Percentiles rank a stretch among this genome's conserved stretches.
phyloP scores from a whole-genome alignment of 306 rosid species.

The Luffa aegyptiaca region DNA sequence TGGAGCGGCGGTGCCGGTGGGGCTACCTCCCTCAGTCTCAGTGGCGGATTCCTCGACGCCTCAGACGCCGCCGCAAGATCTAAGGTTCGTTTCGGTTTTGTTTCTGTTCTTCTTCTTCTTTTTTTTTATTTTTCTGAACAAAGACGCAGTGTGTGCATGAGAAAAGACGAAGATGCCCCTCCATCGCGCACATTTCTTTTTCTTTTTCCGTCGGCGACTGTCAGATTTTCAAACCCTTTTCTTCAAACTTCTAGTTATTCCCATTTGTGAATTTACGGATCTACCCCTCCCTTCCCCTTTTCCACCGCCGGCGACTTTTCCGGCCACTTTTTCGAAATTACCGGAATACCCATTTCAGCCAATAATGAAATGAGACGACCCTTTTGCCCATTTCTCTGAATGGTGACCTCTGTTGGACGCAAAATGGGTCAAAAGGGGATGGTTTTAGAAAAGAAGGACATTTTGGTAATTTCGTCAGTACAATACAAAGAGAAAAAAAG shows the following conservation, averaged over 20 bases:
- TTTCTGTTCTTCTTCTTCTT: neutral
- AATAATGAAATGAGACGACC: neutral
- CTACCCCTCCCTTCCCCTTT: neutral
- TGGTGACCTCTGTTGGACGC: neutral
- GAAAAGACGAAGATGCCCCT: conserved; percentile 25
- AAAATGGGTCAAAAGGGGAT: neutral
- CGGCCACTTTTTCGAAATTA: neutral
- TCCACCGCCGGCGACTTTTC: conserved; percentile 6
- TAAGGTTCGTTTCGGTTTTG: conserved; percentile 38
- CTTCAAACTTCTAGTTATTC: conserved; percentile 12
- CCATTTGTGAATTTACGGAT: neutral
- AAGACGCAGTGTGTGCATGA: neutral
- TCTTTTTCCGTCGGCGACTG: conserved; percentile 14
- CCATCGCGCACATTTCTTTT: neutral
- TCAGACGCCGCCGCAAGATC: conserved; percentile 50
- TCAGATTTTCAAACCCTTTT: neutral
- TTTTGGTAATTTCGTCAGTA: neutral
- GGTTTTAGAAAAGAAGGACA: neutral
- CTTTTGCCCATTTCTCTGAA: neutral
- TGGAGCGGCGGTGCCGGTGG: conserved; percentile 45
- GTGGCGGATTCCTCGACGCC: conserved; percentile 42
- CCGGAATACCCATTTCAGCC: neutral
- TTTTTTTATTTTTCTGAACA: neutral
- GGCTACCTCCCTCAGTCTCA: conserved; percentile 47
- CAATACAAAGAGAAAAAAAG: neutral